Base-by-base conservation (phyloP, 2,329 filamentous ascomycete genomes). In the Hymenoscyphus albidus region DNA sequence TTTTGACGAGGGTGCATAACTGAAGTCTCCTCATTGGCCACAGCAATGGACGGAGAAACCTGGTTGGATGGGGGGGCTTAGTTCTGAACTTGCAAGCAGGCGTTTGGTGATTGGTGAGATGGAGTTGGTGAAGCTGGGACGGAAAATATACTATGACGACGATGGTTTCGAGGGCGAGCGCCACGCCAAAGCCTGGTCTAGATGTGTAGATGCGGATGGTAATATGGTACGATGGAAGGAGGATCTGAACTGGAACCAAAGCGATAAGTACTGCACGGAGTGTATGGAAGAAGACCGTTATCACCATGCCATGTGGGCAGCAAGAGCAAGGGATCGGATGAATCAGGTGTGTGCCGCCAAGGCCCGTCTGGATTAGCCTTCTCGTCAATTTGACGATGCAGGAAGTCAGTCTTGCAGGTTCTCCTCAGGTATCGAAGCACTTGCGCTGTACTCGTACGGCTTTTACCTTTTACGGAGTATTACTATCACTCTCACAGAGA, bases 281-380 rank as follows among this genome's bases (percentile, higher is more conserved):
- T n/a, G 18, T 14, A 18, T 48, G 18, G 16, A 51, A 10, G 44
- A 16, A 51, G 44, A 51, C 44, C 44, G 44, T 51, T 51, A 51
- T 51, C 44, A 51, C 44, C 42, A 48, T 48, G 42, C 42, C 42
- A 48, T 51, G 44, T 51, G n/a, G n/a, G 44, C 9, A 51, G 44
- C 16, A 51, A 51, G 44, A 22, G 44, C 18, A 51, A 51, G n/a
- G 44, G 44, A 51, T 51, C 44, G 44, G 44, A 51, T 51, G 44
- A 51, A 51, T 51, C 44, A 22, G n/a, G n/a, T 51, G 44, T n/a
- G 22, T 51, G n/a, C 44, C 7, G 44, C 44, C 44, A 51, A 51
- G 44, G 44, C 44, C 18, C 18, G 9, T 51, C 2, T 9, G 6
- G 44, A 51, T 9, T 51, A 12, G 44, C n/a, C n/a, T 22, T 51